Evolutionary conservation across 345 rosid species (phyloP).

Genomic region (Syzygium jambos): DNA sequence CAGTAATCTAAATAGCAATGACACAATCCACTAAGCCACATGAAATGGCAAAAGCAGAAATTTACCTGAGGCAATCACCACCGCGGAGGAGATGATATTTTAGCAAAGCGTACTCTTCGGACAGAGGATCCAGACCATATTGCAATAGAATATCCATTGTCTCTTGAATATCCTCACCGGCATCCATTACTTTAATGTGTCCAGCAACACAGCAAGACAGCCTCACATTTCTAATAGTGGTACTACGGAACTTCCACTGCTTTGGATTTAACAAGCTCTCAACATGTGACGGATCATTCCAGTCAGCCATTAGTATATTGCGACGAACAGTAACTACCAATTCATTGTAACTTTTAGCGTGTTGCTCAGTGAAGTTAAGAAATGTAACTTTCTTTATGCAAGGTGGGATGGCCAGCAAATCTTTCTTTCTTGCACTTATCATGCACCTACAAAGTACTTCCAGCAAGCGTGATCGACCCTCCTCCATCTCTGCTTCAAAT

Average conservation of each 20-base stretch:
- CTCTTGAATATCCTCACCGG: slow-evolving; percentile 90
- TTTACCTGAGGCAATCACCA: slow-evolving; percentile 77
- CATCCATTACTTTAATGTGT: slow-evolving; percentile 74
- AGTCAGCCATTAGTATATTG: slow-evolving; percentile 88
- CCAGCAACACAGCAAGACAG: slow-evolving; percentile 97
- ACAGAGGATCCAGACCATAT: slow-evolving; percentile 47
- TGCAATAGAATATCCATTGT: slow-evolving; percentile 77
- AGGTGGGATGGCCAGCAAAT: slow-evolving; percentile 83
- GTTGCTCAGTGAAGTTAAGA: slow-evolving; percentile 67
- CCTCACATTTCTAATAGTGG: slow-evolving; percentile 73
- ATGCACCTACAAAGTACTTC: slow-evolving; percentile 75
- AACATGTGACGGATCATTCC: slow-evolving; percentile 98
- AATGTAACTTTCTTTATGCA: slow-evolving; percentile 75
- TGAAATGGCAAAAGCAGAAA: slow-evolving; percentile 2
- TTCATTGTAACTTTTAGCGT: slow-evolving; percentile 92
- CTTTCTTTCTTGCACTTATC: slow-evolving; percentile 93
- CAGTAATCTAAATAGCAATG: background rate
- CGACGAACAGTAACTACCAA: slow-evolving; percentile 85
- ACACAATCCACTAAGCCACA: background rate
- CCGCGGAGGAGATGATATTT: slow-evolving; percentile 67
- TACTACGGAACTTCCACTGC: slow-evolving; percentile 86
- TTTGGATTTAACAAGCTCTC: slow-evolving; percentile 93
- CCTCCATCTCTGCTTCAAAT: slow-evolving; percentile 88
- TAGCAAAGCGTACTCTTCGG: slow-evolving; percentile 62
- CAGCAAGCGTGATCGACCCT: slow-evolving; percentile 66